These are phyloP conservation scores for Fonsecaea erecta DNA, from an alignment of 2,329 filamentous ascomycete species.

Conservation along the genomic window DNA sequence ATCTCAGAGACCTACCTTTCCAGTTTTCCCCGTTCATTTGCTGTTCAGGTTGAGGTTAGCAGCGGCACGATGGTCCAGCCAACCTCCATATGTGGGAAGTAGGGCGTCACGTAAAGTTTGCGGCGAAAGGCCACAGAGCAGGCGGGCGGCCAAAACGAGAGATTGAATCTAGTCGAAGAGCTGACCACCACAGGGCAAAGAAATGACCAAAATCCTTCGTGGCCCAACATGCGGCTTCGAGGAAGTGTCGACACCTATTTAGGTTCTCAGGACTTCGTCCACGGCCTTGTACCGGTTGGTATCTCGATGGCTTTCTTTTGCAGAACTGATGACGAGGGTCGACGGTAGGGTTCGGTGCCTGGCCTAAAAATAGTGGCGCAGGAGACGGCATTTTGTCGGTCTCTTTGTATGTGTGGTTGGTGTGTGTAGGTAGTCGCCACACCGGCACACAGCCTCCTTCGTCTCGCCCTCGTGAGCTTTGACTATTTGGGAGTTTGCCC, in stretches of 20 bases:
- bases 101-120: background rate
- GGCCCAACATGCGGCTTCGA: background rate
- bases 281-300: constrained; percentile 11
- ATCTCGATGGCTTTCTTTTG: background rate
- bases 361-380: constrained; percentile 11
- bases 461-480: constrained; percentile 5
- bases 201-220: constrained; percentile 5
- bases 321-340: background rate
- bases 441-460: constrained; percentile 12
- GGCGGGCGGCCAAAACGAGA: background rate
- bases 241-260: background rate
- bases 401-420: no score
- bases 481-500: constrained; percentile 2
- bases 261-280: constrained; percentile 8
- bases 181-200: background rate
- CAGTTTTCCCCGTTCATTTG: background rate
- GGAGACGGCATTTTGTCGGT: background rate
- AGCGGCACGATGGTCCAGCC: background rate
- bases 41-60: background rate
- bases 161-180: background rate
- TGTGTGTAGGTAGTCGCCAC: background rate
- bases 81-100: background rate
- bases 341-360: background rate
- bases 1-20: background rate
- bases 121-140: background rate